Evolutionary conservation across 768 basidiomycete genomes (phyloP).

Genomic region (Lactarius akahatsu): DNA sequence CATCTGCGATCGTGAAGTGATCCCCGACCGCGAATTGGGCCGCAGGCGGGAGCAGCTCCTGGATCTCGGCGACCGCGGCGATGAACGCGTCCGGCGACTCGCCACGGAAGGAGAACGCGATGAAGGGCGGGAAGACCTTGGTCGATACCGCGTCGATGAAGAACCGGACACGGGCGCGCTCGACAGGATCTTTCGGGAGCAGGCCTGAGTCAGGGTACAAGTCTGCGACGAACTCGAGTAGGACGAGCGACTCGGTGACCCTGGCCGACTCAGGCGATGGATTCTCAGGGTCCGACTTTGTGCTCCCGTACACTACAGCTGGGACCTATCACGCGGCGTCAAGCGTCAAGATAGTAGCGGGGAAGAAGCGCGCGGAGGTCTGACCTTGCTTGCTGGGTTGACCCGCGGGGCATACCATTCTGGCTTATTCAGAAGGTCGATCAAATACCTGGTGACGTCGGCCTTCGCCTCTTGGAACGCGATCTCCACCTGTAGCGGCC

Average conservation of each 20-base stretch:
- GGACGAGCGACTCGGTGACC: constrained; percentile 57
- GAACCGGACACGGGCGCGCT: constrained; percentile 55
- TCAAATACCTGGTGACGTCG: constrained; percentile 48
- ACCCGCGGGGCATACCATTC: constrained; percentile 62
- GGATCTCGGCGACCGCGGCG: constrained; percentile 46
- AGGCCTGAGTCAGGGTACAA: constrained; percentile 46
- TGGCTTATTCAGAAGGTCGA: constrained; percentile 62
- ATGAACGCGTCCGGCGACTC: constrained; percentile 43
- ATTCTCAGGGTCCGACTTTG: constrained; percentile 46
- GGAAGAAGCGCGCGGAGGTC: constrained; percentile 1
- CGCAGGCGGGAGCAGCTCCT: constrained; percentile 45
- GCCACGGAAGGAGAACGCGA: constrained; percentile 36
- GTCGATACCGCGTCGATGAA: constrained; percentile 53
- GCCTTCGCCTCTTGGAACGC: constrained; percentile 55
- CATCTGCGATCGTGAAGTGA: constrained; percentile 59
- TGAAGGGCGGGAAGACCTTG: constrained; percentile 42
- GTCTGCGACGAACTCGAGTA: constrained; percentile 63
- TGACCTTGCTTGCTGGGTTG: constrained; percentile 61
- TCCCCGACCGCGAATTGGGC: constrained; percentile 40
- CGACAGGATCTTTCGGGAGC: constrained; percentile 52
- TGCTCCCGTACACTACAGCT: constrained; percentile 59
- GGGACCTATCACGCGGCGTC: constrained; percentile 43
- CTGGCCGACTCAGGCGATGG: constrained; percentile 57
- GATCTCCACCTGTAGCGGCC: constrained; percentile 48
- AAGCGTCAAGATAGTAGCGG: background rate